Base-by-base conservation (phyloP, 2,329 filamentous ascomycete species). In the Fusarium anthophilum region DNA sequence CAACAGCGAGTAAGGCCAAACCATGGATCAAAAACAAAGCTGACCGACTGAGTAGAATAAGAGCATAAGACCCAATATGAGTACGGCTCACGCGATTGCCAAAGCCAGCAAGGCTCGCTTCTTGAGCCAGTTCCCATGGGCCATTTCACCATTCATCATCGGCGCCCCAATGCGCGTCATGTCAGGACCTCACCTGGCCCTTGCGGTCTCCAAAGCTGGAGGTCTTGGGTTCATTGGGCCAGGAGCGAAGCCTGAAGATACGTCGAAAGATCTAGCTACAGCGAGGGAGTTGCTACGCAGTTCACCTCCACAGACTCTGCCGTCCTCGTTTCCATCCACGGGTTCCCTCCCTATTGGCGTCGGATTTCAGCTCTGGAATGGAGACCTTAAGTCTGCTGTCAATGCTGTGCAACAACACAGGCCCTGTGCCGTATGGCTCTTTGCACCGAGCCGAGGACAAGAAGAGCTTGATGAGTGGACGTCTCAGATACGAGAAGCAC, bases 151-250 rank as follows among this genome's bases (percentile, higher is more conserved):
- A 1, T 76, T 93, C 26, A 85, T 94, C 37, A 84, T 87, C 51
- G 85, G 86, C 43, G 92, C 91, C 3, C 93, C 93, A 0, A 94
- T 95, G 92, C 88, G 91, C 51, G 85, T 90, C 41, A 89, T 94
- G 86, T 75, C 86, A 80, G 77, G 87, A 79, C 69, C 86, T 78
- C 74, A 82, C 2, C 86, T 94, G 7, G 90, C 91, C 6, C 83
- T 90, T 38, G 87, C 90, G 48, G 87, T 93, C 20, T 90, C 91
- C 63, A 92, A 92, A 73, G 91, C 93, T 12, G 93, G 93, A 24
- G 93, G 93, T 0, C 86, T 94, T 4, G 88, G 86, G 17, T 87
- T 87, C 73, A 81, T 87, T 51, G 86, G 83, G 5, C 82, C 82
- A 2, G 82, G 76, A 15, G 79, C 73, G 6, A 83, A 81, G n/a